Percentiles rank a stretch among this genome's conserved stretches.
phyloP scores from a whole-genome alignment of 305 asterid genomes.

The Rubia balearica region DNA sequence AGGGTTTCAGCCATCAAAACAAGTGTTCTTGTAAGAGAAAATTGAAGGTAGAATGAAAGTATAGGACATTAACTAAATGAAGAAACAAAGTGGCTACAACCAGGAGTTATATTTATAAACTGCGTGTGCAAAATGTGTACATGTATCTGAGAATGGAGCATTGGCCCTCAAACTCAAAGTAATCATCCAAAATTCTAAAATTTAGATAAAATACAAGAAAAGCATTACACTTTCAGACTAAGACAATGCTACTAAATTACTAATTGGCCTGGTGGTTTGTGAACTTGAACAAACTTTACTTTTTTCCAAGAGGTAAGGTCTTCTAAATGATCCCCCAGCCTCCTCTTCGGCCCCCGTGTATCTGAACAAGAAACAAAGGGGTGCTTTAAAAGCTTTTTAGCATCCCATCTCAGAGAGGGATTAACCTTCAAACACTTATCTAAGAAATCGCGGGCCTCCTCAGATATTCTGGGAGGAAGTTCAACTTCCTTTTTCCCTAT shows the following conservation, averaged over 20 bases:
- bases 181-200: no score
- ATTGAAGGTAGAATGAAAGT: background rate
- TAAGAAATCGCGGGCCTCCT: constrained; percentile 11
- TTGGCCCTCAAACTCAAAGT: no score
- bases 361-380: background rate
- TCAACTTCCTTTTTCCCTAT: background rate
- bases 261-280: no score
- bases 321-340: background rate
- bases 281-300: no score
- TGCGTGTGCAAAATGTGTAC: no score
- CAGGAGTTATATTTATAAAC: no score
- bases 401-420: constrained; percentile 12
- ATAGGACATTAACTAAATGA: no score
- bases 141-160: no score
- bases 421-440: constrained; percentile 5
- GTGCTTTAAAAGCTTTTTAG: background rate
- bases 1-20: constrained; percentile 18
- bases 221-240: no score
- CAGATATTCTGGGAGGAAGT: background rate
- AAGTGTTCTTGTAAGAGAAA: background rate
- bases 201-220: no score
- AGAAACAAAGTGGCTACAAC: no score
- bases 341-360: background rate
- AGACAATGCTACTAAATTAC: no score
- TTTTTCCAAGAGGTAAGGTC: background rate